Evolutionary conservation across 495 filamentous ascomycete species (phyloP).

Genomic region (Aspergillus biplanus): DNA sequence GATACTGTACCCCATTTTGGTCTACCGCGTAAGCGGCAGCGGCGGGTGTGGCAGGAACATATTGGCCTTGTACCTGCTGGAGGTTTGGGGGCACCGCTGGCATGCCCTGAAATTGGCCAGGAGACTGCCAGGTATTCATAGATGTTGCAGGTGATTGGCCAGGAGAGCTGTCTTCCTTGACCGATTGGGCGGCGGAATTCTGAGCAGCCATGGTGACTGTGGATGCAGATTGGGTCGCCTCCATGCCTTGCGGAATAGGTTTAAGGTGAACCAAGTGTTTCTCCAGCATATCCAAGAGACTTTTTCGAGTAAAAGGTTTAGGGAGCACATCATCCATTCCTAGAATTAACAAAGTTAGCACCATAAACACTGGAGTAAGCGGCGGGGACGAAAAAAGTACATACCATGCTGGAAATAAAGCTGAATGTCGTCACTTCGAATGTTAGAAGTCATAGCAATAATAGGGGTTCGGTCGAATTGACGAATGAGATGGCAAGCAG

Average conservation of each 20-base stretch:
- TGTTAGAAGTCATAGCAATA: slow-evolving; percentile 98
- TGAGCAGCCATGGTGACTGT: slow-evolving; percentile 55
- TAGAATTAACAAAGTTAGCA: slow-evolving; percentile 36
- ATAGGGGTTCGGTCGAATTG: slow-evolving; percentile 89
- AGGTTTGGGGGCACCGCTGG: slow-evolving; percentile 58
- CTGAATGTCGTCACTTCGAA: slow-evolving; percentile 93
- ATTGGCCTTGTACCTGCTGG: slow-evolving; percentile 55
- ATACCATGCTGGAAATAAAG: slow-evolving; percentile 97
- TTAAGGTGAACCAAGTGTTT: slow-evolving; percentile 84
- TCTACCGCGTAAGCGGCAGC: slow-evolving; percentile 53
- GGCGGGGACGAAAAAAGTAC: slow-evolving; percentile 24
- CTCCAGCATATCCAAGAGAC: slow-evolving; percentile 86
- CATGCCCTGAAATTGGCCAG: slow-evolving; percentile 66
- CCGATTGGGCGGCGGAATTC: slow-evolving; percentile 58
- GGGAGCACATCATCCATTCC: slow-evolving; percentile 99
- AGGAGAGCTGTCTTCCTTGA: slow-evolving; percentile 85
- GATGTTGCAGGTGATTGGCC: slow-evolving; percentile 73
- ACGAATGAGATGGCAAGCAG: slow-evolving; percentile 90
- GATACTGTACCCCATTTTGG: slow-evolving; percentile 55
- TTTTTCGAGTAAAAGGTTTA: slow-evolving; percentile 96
- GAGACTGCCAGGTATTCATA: slow-evolving; percentile 73
- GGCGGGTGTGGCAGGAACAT: slow-evolving; percentile 48
- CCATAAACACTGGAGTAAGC: slow-evolving; percentile 6
- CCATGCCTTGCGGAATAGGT: slow-evolving; percentile 59
- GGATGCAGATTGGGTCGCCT: slow-evolving; percentile 51